These are phyloP conservation scores for Sclerotiophoma versabilis DNA, from an alignment of 2,329 filamentous ascomycete genomes.

Conservation along the genomic window DNA sequence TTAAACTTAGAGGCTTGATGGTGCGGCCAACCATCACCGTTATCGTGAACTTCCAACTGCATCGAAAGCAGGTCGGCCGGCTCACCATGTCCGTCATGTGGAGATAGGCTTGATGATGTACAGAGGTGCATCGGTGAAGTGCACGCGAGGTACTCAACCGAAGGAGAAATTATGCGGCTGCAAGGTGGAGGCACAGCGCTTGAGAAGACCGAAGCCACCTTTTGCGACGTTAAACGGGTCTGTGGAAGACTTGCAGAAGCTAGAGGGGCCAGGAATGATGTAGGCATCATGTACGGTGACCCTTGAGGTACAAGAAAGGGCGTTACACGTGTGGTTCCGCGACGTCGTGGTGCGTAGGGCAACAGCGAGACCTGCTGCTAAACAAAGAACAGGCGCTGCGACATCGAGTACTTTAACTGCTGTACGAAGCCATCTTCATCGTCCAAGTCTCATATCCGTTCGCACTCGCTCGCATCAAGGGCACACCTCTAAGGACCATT, in stretches of 20 bases:
- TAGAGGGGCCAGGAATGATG: constrained; percentile 9
- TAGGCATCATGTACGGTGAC: constrained; percentile 11
- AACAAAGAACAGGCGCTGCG: constrained; percentile 2
- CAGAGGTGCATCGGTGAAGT: constrained; percentile 23
- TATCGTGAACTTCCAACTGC: constrained; percentile 16
- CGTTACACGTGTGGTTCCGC: constrained; percentile 14
- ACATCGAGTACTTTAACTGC: constrained; percentile 13
- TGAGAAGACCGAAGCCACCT: constrained; percentile 21
- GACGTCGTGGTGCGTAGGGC: constrained; percentile 8
- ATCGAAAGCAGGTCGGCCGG: constrained; percentile 17
- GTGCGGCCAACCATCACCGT: constrained; percentile 35
- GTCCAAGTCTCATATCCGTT: constrained; percentile 6
- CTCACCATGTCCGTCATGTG: constrained; percentile 26
- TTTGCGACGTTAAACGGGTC: constrained; percentile 1
- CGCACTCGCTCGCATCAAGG: constrained; percentile 7
- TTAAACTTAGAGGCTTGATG: constrained; percentile 37
- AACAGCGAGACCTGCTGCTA: constrained; percentile 11
- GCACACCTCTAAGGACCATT: background rate
- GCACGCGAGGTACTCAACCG: constrained; percentile 21
- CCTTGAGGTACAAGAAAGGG: constrained; percentile 5
- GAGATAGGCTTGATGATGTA: constrained; percentile 32
- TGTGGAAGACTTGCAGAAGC: constrained; percentile 4
- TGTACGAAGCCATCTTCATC: constrained; percentile 4
- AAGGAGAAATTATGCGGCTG: constrained; percentile 21
- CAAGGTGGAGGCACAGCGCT: constrained; percentile 36